Evolutionary conservation across 257 asterid species (phyloP), one percentile per base, ranked within the genome.

Genomic region (Gentiana dahurica): DNA sequence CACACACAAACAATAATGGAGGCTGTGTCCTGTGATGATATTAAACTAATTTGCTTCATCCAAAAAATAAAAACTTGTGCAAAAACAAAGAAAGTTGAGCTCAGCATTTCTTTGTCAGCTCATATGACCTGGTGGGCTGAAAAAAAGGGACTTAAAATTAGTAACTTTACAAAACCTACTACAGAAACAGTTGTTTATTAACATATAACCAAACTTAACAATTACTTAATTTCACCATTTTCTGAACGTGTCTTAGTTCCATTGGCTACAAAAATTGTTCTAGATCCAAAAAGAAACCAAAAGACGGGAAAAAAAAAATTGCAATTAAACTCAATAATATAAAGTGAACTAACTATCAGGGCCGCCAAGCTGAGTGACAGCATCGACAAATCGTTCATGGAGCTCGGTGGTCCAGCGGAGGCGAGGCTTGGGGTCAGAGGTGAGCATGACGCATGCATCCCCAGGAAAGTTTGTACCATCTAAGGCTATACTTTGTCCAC

Each of bases 391-490:
- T 34, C 79, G 65, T 58, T 78, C 83, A 36, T 81, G 89, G 5
- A 81, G 86, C 70, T 81, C 89, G 9, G 66, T 71, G 8, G 86
- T 78, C 89, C 89, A 81, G 11, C 81, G 76, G 65, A 81, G 89
- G 7, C 89, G 82, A 8, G 86, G 89, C 65, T 76, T 73, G 4
- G 82, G 71, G 52, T 80, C 86, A 1, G 79, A 64, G 6, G 86
- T 76, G 12, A 79, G 71, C 38, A 79, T 79, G 37, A 79, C 60
- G 43, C 79, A 77, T 11, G 77, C 76, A 57, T 79, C 85, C 49
- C 77, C 79, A 37, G 70, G 60, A 8, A 75, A 58, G 59, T 65
- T 75, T 54, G 63, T 66, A 4, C 71, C 68, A 24, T 69, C 75
- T 13, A 59, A 37, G 77, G 46, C 10, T 10, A 41, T 41, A 10